Percentiles rank a stretch among this genome's conserved stretches.
Conservation (phyloP, 352 stramenopile species). For the Phytophthora vignae region DNA sequence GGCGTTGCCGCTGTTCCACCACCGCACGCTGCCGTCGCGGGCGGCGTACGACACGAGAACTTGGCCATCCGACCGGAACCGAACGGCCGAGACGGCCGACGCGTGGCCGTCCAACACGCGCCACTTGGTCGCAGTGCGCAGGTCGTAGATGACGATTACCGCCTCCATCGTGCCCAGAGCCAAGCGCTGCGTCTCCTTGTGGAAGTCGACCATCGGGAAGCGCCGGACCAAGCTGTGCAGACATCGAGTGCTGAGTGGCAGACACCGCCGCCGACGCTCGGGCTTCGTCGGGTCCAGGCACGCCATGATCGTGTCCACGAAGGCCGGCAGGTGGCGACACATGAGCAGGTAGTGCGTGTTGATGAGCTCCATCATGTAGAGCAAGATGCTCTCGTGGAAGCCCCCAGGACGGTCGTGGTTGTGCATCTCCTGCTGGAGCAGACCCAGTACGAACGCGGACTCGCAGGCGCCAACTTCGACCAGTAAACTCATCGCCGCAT, state of each 20-base stretch:
- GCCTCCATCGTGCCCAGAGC: conserved; percentile 89
- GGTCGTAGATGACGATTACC: conserved; percentile 90
- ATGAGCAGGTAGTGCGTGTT: conserved; percentile 87
- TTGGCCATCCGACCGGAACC: conserved; percentile 76
- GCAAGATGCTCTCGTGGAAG: conserved; percentile 78
- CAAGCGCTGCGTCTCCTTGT: conserved; percentile 87
- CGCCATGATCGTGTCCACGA: conserved; percentile 89
- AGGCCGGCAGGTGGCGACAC: conserved; percentile 81
- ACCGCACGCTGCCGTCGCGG: conserved; percentile 79
- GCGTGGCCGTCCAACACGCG: conserved; percentile 85
- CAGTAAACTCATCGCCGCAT: conserved; percentile 79
- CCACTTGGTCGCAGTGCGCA: conserved; percentile 90
- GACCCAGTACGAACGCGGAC: conserved; percentile 74
- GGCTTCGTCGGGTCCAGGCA: conserved; percentile 88
- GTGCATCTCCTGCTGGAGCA: conserved; percentile 89
- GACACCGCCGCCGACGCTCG: conserved; percentile 78
- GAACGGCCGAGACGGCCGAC: conserved; percentile 73
- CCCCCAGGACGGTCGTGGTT: conserved; percentile 68
- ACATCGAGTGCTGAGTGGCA: conserved; percentile 80
- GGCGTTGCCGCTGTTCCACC: conserved; percentile 86
- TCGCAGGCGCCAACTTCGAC: conserved; percentile 83
- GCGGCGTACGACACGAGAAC: conserved; percentile 87
- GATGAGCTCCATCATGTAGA: conserved; percentile 85
- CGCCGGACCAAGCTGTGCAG: conserved; percentile 83
- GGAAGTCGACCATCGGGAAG: conserved; percentile 91